A percentile compares a stretch with the other conserved stretches of the same genome.
Evolutionary conservation across 73 alveolate genomes (phyloP).

Genomic region (Uronychia setigera): DNA sequence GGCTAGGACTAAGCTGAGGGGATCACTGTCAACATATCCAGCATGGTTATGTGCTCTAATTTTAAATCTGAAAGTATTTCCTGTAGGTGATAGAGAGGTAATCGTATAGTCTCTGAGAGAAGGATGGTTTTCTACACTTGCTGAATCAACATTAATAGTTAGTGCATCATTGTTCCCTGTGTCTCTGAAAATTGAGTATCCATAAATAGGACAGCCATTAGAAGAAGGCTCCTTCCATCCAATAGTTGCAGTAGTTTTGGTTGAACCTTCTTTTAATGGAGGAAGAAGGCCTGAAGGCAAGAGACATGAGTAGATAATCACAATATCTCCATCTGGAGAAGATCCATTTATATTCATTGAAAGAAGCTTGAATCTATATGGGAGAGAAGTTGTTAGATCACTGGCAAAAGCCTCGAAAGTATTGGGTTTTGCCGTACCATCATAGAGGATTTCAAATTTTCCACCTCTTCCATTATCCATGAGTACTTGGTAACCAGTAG

Average conservation of each 20-base stretch:
- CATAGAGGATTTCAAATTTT: conserved; percentile 23
- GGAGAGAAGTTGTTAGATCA: conserved; percentile 42
- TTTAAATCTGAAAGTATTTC: conserved; percentile 44
- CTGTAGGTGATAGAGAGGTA: conserved; percentile 22
- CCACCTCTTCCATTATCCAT: conserved; percentile 67
- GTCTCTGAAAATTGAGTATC: conserved; percentile 60
- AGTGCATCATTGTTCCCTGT: conserved; percentile 43
- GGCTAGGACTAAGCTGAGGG: conserved; percentile 53
- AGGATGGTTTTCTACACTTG: conserved; percentile 40
- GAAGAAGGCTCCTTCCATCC: conserved; percentile 59
- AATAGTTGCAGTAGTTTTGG: conserved; percentile 46
- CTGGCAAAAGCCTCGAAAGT: conserved; percentile 7
- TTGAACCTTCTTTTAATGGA: conserved; percentile 41
- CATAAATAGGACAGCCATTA: conserved; percentile 61
- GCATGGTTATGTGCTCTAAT: conserved; percentile 61
- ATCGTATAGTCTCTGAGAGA: conserved; percentile 50
- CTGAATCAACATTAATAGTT: conserved; percentile 35
- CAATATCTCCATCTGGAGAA: conserved; percentile 22
- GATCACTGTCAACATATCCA: conserved; percentile 55
- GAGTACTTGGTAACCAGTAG: conserved; percentile 48
- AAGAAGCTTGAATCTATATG: conserved; percentile 47
- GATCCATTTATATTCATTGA: conserved; percentile 61
- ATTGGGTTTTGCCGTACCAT: conserved; percentile 51
- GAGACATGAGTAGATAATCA: conserved; percentile 53
- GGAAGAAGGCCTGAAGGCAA: conserved; percentile 33